Evolutionary conservation across 1,284 basidiomycete species (phyloP).

Genomic region (Baeospora myosura): DNA sequence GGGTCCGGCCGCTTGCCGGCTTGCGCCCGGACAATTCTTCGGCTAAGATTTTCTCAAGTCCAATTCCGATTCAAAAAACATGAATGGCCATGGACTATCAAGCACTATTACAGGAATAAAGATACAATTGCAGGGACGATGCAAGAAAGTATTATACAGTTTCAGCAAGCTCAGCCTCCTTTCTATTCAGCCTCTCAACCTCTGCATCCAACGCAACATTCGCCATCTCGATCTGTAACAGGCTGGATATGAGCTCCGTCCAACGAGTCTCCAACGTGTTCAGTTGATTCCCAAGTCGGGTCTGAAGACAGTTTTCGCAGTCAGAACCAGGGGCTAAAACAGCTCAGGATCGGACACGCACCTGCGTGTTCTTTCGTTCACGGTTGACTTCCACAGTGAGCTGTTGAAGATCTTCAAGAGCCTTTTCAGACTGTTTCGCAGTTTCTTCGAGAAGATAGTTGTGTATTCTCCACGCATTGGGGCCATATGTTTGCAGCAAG

Average conservation of each 20-base stretch:
- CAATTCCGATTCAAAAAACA: no score
- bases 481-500: slow-evolving; percentile 80
- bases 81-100: no score
- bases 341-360: slow-evolving; percentile 23
- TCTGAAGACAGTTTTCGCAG: slow-evolving; percentile 38
- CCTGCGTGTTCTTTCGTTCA: slow-evolving; percentile 79
- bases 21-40: no score
- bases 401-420: slow-evolving; percentile 67
- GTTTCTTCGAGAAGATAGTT: slow-evolving; percentile 83
- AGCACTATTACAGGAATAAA: no score
- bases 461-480: slow-evolving; percentile 87
- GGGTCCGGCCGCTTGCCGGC: no score
- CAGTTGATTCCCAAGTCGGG: slow-evolving; percentile 68
- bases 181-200: slow-evolving; percentile 48
- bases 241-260: slow-evolving; percentile 83
- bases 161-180: slow-evolving; percentile 52
- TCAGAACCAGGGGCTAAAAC: background rate
- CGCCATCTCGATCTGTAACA: slow-evolving; percentile 89
- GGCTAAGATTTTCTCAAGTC: no score
- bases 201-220: slow-evolving; percentile 78
- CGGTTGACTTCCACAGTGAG: slow-evolving; percentile 79
- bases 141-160: slow-evolving; percentile 3
- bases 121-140: no score
- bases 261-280: slow-evolving; percentile 77
- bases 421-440: slow-evolving; percentile 65